phyloP scores from a whole-genome alignment of 805 yeast genomes.

The Ogataea paraovalis region DNA sequence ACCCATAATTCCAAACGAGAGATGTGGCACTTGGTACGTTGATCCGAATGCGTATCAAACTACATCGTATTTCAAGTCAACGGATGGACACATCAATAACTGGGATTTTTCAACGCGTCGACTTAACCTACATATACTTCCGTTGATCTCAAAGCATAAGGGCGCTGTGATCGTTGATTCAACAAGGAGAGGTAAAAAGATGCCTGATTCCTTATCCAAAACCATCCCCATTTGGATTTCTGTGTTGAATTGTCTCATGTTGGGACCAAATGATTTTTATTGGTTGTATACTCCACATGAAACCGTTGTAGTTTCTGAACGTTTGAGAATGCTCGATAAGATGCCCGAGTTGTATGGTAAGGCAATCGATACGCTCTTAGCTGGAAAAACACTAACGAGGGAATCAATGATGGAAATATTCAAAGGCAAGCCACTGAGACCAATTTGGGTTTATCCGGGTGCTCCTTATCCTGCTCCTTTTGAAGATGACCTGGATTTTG shows the following conservation, averaged over 20 bases:
- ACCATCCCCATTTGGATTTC: constrained; percentile 93
- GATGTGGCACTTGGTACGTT: constrained; percentile 88
- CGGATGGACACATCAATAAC: constrained; percentile 83
- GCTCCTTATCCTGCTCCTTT: constrained; percentile 11
- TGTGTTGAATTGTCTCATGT: constrained; percentile 56
- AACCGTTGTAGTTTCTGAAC: constrained; percentile 58
- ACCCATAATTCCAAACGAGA: constrained; percentile 66
- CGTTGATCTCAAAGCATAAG: constrained; percentile 35
- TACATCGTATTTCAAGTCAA: constrained; percentile 77
- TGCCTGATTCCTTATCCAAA: constrained; percentile 85
- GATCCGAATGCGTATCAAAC: constrained; percentile 38
- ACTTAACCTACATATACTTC: constrained; percentile 67
- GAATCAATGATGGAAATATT: constrained; percentile 31
- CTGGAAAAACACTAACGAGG: constrained; percentile 30
- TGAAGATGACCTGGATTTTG: constrained; percentile 26
- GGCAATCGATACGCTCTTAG: constrained; percentile 29
- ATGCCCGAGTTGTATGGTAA: constrained; percentile 48
- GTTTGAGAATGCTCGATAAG: constrained; percentile 40
- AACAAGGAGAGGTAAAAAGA: constrained; percentile 75
- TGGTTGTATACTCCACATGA: constrained; percentile 44
- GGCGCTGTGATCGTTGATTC: constrained; percentile 74
- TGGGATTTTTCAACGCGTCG: constrained; percentile 78
- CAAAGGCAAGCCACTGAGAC: constrained; percentile 50
- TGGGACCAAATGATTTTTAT: constrained; percentile 25
- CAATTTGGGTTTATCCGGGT: constrained; percentile 69